phyloP scores from a whole-genome alignment of 192 early-diverging fungal genomes.

The Coemansia sp. region DNA sequence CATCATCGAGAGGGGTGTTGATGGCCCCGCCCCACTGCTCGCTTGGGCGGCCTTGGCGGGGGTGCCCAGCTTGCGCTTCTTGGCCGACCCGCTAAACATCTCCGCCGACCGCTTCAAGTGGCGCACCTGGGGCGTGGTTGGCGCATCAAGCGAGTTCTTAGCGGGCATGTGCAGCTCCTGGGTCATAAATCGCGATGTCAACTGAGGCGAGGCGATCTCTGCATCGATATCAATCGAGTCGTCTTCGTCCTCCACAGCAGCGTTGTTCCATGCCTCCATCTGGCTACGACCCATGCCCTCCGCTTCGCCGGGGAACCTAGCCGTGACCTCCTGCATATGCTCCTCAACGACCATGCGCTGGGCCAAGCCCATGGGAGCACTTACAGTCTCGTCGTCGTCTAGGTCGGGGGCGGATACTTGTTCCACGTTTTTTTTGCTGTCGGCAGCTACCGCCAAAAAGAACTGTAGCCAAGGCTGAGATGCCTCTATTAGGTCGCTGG shows the following conservation, averaged over 20 bases:
- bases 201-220: conserved; percentile 46
- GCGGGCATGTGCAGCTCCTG: conserved; percentile 19
- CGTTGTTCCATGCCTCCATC: neutral
- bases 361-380: conserved; percentile 11
- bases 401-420: neutral
- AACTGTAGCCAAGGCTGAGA: conserved; percentile 55
- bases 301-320: conserved; percentile 31
- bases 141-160: neutral
- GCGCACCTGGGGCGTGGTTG: conserved; percentile 16
- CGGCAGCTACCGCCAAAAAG: conserved; percentile 50
- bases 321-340: conserved; percentile 34
- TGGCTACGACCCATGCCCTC: neutral
- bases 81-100: conserved; percentile 24
- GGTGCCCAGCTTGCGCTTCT: conserved; percentile 25
- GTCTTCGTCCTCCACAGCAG: conserved; percentile 10
- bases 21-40: neutral
- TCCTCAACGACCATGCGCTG: conserved; percentile 34
- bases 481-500: conserved; percentile 41
- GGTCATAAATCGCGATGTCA: conserved; percentile 54
- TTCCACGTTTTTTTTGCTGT: conserved; percentile 20
- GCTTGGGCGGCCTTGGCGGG: conserved; percentile 12
- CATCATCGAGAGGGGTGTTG: conserved; percentile 46
- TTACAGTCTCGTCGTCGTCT: conserved; percentile 20
- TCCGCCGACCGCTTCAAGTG: conserved; percentile 44
- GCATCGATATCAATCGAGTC: conserved; percentile 39